phyloP scores from a whole-genome alignment of 192 early-diverging fungal species.

The Coemansia sp. region DNA sequence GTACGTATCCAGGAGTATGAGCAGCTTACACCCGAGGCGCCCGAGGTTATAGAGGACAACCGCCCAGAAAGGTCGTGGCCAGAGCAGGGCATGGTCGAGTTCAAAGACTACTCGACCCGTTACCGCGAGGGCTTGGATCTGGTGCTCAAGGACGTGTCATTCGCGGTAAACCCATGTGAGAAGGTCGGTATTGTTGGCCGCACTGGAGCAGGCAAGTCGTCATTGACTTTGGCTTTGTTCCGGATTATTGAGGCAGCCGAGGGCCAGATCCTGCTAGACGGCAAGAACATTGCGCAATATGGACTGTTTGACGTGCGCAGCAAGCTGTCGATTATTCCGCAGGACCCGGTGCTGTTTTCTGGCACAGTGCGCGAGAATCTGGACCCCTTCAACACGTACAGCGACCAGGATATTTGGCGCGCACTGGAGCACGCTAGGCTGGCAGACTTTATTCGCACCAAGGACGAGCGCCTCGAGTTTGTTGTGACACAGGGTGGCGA shows the following conservation, averaged over 20 bases:
- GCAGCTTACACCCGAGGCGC: constrained; percentile 75
- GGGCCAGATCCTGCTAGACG: constrained; percentile 66
- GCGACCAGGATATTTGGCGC: constrained; percentile 67
- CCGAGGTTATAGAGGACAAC: constrained; percentile 63
- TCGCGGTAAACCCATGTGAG: constrained; percentile 47
- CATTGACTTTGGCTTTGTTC: constrained; percentile 61
- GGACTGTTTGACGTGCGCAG: constrained; percentile 56
- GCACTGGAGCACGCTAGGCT: constrained; percentile 68
- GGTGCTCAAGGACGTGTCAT: constrained; percentile 61
- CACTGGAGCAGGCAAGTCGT: constrained; percentile 72
- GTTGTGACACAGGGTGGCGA: constrained; percentile 57
- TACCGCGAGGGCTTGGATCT: constrained; percentile 80
- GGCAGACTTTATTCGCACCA: constrained; percentile 59
- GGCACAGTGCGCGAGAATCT: constrained; percentile 63
- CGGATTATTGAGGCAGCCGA: constrained; percentile 63
- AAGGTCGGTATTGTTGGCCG: constrained; percentile 65
- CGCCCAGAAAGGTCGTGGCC: constrained; percentile 73
- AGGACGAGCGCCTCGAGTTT: constrained; percentile 66
- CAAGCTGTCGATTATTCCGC: constrained; percentile 79
- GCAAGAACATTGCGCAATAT: constrained; percentile 59
- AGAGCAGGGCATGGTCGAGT: constrained; percentile 68
- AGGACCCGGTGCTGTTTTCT: constrained; percentile 75
- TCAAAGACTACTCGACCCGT: constrained; percentile 74
- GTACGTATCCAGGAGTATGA: constrained; percentile 83
- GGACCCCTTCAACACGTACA: constrained; percentile 49